Conservation (phyloP, 257 asterid species). For the Coffea canephora region DNA sequence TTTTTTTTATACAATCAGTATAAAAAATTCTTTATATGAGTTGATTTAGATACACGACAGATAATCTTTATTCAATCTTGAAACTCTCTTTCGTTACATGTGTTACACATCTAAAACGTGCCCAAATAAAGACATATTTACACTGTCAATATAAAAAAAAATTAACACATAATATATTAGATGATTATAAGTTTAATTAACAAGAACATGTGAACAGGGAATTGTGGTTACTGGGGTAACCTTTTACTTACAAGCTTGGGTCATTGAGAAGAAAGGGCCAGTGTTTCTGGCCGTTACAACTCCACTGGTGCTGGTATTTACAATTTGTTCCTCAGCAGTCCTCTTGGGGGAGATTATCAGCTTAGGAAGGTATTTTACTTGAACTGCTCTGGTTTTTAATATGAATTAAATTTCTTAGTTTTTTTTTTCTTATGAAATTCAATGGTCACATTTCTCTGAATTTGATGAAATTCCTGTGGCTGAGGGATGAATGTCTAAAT, state of each 20-base stretch:
- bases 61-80: no score
- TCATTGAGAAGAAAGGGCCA: conserved; percentile 85
- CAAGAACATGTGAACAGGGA: conserved; percentile 43
- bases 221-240: conserved; percentile 74
- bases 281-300: conserved; percentile 73
- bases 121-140: no score
- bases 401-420: background rate
- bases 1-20: no score
- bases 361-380: conserved; percentile 60
- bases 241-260: conserved; percentile 84
- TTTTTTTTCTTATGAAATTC: background rate
- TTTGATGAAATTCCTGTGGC: background rate
- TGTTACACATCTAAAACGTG: no score
- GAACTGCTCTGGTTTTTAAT: background rate
- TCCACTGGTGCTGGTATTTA: conserved; percentile 55
- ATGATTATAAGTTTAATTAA: no score
- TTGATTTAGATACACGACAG: no score
- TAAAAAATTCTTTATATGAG: no score
- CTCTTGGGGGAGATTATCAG: conserved; percentile 60
- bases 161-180: no score
- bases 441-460: background rate
- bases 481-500: background rate
- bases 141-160: no score
- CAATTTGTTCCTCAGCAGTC: conserved; percentile 57
- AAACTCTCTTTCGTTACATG: no score